These are phyloP conservation scores for Phytophthora europaea DNA, from an alignment of 352 stramenopile genomes.

Conservation along the genomic window DNA sequence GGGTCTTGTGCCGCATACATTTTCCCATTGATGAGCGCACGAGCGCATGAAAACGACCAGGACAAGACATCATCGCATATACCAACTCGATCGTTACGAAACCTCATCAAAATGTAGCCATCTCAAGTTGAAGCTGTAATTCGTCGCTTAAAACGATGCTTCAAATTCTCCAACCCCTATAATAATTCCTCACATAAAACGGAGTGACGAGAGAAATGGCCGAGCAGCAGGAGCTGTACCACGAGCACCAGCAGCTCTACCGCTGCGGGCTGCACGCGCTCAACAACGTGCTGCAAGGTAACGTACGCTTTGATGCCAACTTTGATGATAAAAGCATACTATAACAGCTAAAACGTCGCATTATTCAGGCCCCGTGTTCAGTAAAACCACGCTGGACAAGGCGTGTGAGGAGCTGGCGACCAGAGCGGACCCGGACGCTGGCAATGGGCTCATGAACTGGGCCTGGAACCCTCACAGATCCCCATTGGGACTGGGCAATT, in stretches of 20 bases:
- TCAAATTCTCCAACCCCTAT: neutral
- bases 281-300: slow-evolving; percentile 86
- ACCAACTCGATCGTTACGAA: slow-evolving; percentile 36
- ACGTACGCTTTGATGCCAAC: neutral
- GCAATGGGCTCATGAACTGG: slow-evolving; percentile 32
- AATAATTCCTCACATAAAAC: slow-evolving; percentile 4
- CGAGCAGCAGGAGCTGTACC: slow-evolving; percentile 55
- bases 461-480: slow-evolving; percentile 75
- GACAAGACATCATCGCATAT: slow-evolving; percentile 26
- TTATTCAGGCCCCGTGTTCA: slow-evolving; percentile 54
- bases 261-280: slow-evolving; percentile 84
- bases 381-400: slow-evolving; percentile 56
- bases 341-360: neutral
- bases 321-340: neutral
- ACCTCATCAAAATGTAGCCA: slow-evolving; percentile 34
- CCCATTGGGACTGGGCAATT: slow-evolving; percentile 79
- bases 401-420: slow-evolving; percentile 52
- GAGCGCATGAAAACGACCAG: slow-evolving; percentile 32
- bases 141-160: neutral
- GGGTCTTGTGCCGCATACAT: neutral
- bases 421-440: slow-evolving; percentile 13
- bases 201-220: slow-evolving; percentile 5
- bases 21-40: neutral
- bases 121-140: slow-evolving; percentile 36
- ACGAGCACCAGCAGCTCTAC: slow-evolving; percentile 79